phyloP scores from a whole-genome alignment of 2,329 filamentous ascomycete species.

The Ophiostoma perfectum region DNA sequence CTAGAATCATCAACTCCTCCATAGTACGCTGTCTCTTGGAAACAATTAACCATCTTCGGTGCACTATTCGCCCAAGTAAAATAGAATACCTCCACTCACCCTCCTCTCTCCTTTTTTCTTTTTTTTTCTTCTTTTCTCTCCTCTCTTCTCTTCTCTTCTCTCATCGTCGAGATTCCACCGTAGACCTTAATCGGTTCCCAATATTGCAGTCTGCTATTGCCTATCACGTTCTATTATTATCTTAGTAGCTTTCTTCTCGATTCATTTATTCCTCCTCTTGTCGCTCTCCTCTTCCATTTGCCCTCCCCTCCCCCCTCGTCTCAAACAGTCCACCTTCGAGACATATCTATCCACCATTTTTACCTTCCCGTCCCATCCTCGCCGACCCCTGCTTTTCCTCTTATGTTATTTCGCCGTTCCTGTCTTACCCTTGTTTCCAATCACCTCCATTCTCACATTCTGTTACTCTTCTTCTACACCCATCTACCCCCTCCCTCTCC shows the following conservation, averaged over 20 bases:
- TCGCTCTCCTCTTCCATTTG: background rate
- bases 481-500: constrained; percentile 23
- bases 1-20: too few species aligned
- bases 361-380: constrained; percentile 13
- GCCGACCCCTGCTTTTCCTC: constrained; percentile 1
- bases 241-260: background rate
- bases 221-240: background rate
- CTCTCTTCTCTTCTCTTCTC: background rate
- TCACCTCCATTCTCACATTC: constrained; percentile 15
- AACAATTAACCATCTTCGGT: too few species aligned
- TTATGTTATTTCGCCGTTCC: constrained; percentile 6
- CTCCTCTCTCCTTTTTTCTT: too few species aligned
- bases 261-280: background rate
- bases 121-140: background rate
- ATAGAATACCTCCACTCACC: too few species aligned
- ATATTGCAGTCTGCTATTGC: background rate
- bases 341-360: constrained; percentile 12
- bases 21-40: too few species aligned
- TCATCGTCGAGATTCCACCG: background rate
- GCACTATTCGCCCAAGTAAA: too few species aligned
- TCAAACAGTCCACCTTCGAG: constrained; percentile 21
- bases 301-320: constrained; percentile 13
- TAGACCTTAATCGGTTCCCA: background rate
- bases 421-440: constrained; percentile 5
- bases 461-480: constrained; percentile 5